Evolutionary conservation across 441 rosid species (phyloP).

Genomic region (Macaranga tanarius): DNA sequence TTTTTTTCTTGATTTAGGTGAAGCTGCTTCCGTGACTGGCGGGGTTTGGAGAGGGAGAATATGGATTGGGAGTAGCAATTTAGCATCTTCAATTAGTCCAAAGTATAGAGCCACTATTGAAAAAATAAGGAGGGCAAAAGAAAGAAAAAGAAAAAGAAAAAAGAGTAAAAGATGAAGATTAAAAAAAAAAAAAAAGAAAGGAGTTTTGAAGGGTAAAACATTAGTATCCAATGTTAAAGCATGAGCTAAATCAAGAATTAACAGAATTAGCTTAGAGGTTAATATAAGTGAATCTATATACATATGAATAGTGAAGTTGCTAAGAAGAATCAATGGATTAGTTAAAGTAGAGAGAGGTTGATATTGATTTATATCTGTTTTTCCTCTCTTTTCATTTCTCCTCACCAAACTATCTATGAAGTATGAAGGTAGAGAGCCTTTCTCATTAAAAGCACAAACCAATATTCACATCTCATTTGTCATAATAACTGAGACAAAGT

Average conservation of each 20-base stretch:
- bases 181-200: neutral
- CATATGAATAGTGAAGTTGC: too few relatives aligned
- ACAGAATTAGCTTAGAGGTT: neutral
- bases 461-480: too few relatives aligned
- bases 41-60: neutral
- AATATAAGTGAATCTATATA: too few relatives aligned
- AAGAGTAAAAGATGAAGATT: neutral
- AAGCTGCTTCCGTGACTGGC: slow-evolving; percentile 16
- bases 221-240: neutral
- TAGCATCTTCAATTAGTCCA: neutral
- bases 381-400: neutral
- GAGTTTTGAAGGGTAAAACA: neutral
- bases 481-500: too few relatives aligned
- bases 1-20: slow-evolving; percentile 7
- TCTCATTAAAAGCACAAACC: too few relatives aligned
- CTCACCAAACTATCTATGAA: neutral
- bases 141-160: neutral
- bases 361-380: neutral
- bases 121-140: neutral
- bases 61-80: neutral
- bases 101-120: too few relatives aligned
- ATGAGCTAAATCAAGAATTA: neutral
- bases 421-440: neutral
- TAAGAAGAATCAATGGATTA: too few relatives aligned
- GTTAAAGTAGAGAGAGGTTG: neutral